Conservation (phyloP, 495 filamentous ascomycete species). For the Aspergillus ostianus region DNA sequence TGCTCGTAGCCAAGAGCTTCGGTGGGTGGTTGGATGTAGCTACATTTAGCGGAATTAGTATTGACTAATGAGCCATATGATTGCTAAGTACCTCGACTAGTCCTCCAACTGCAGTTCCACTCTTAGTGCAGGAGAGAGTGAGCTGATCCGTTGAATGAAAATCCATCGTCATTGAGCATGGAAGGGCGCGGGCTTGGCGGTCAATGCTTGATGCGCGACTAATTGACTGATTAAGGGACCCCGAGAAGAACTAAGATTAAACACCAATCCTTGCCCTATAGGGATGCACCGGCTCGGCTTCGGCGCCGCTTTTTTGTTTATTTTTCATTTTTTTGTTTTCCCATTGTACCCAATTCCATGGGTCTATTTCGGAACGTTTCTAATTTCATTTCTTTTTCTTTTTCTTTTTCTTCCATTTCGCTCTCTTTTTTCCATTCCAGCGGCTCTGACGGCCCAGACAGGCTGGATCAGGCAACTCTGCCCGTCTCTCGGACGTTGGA, state of each 20-base stretch:
- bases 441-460: conserved; percentile 12
- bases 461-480: conserved; percentile 21
- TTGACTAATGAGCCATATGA: too few species aligned
- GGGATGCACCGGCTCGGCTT: conserved; percentile 14
- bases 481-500: conserved; percentile 14
- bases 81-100: neutral
- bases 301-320: neutral
- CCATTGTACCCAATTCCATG: neutral
- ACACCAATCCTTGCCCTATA: conserved; percentile 17
- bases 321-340: neutral
- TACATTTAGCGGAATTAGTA: neutral
- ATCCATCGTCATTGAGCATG: conserved; percentile 3
- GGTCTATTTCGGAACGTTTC: neutral
- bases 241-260: too few species aligned
- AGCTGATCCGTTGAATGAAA: conserved; percentile 11
- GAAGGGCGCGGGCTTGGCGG: conserved; percentile 10
- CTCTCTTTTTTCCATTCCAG: neutral
- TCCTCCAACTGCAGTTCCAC: neutral
- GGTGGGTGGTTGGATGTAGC: neutral
- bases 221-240: conserved; percentile 1
- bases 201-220: conserved; percentile 20
- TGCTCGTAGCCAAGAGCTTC: neutral
- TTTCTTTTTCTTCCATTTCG: neutral
- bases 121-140: neutral
- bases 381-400: neutral